Conservation (phyloP, 108 stramenopile genomes). For the Fistulifera pelliculosa region DNA sequence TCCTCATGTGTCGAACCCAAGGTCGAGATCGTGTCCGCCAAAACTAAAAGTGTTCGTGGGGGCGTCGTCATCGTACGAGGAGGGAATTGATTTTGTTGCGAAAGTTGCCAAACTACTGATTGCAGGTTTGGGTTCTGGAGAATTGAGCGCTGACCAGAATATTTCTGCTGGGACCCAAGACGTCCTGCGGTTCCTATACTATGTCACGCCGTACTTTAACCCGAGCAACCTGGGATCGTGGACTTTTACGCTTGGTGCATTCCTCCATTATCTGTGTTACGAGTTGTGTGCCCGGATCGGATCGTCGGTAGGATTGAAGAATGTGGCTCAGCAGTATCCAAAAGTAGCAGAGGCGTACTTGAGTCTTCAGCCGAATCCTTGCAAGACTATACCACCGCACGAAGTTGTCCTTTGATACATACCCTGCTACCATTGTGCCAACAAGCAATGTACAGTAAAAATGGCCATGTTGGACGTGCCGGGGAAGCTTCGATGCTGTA, state of each 20-base stretch:
- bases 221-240: conserved; percentile 83
- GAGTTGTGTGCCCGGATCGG: conserved; percentile 69
- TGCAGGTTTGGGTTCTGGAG: conserved; percentile 47
- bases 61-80: conserved; percentile 56
- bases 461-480: conserved; percentile 69
- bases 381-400: conserved; percentile 29
- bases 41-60: conserved; percentile 70
- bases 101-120: conserved; percentile 73
- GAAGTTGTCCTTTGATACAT: conserved; percentile 75
- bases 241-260: conserved; percentile 81
- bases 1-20: conserved; percentile 42
- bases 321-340: conserved; percentile 31
- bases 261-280: conserved; percentile 79
- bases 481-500: conserved; percentile 79
- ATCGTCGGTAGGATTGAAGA: conserved; percentile 47
- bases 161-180: conserved; percentile 65
- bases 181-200: conserved; percentile 65
- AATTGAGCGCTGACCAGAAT: neutral
- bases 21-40: conserved; percentile 52
- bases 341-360: conserved; percentile 25
- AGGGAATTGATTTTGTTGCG: conserved; percentile 79
- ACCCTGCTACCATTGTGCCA: conserved; percentile 72
- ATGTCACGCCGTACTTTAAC: conserved; percentile 83
- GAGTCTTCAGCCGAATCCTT: conserved; percentile 15
- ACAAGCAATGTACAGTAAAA: conserved; percentile 80